Conservation (phyloP, 345 rosid species). For the Citropsis articulata region DNA sequence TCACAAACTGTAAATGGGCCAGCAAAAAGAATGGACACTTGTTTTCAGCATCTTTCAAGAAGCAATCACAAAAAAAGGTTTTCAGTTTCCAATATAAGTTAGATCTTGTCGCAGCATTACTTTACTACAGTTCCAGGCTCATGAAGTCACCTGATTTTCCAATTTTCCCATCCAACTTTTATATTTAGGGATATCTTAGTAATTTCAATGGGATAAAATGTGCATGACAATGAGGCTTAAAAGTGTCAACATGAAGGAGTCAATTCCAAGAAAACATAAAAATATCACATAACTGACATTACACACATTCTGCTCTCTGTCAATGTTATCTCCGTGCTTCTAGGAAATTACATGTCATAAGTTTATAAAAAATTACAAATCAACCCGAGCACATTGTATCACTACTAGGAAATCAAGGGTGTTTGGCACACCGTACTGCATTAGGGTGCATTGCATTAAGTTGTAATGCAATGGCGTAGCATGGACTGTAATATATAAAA, state of each 20-base stretch:
- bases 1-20: background rate
- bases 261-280: background rate
- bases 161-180: background rate
- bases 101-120: background rate
- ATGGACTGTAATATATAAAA: no score
- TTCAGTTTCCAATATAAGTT: background rate
- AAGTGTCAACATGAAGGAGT: background rate
- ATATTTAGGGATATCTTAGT: background rate
- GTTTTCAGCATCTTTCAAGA: background rate
- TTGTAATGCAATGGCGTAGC: no score
- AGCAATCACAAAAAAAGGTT: background rate
- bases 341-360: background rate
- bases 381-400: background rate
- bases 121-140: background rate
- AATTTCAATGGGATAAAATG: background rate
- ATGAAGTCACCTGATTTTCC: background rate
- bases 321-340: background rate
- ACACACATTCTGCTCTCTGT: background rate
- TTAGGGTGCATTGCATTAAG: no score
- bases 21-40: background rate
- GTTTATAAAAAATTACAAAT: background rate
- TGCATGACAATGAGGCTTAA: background rate
- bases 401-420: background rate
- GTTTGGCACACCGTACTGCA: no score
- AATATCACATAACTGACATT: background rate